Conservation (phyloP, 2,329 filamentous ascomycete genomes). For the Botrytis medusae region DNA sequence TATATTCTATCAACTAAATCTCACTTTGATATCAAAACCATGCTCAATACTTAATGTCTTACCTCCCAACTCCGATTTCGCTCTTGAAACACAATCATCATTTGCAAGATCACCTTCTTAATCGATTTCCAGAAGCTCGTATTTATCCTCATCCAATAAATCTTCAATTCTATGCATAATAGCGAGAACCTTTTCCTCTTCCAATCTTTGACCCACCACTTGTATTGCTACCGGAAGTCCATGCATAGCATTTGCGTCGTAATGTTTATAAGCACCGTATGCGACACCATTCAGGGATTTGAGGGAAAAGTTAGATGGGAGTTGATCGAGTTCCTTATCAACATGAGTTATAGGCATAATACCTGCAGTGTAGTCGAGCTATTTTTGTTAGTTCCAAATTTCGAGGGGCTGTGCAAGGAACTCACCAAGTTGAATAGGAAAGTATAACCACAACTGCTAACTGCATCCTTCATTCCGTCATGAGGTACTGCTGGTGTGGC, state of each 20-base stretch:
- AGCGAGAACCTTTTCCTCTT: constrained; percentile 41
- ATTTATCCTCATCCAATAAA: constrained; percentile 61
- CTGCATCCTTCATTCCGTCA: constrained; percentile 79
- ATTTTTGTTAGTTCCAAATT: constrained; percentile 3
- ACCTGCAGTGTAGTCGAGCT: constrained; percentile 83
- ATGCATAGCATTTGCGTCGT: constrained; percentile 79
- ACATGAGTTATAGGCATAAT: constrained; percentile 85
- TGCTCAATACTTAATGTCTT: not conserved
- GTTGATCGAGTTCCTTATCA: constrained; percentile 64
- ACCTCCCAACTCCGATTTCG: constrained; percentile 9
- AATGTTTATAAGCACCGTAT: constrained; percentile 79
- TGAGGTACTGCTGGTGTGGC: constrained; percentile 88
- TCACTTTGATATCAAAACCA: not conserved
- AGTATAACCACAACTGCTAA: constrained; percentile 87
- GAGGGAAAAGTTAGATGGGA: constrained; percentile 60
- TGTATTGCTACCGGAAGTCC: constrained; percentile 78
- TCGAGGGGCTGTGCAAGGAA: constrained; percentile 26
- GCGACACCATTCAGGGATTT: constrained; percentile 75
- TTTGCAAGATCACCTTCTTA: constrained; percentile 20
- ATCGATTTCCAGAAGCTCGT: constrained; percentile 48
- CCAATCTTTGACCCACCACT: constrained; percentile 38
- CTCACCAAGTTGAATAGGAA: constrained; percentile 86
- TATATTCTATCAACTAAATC: not conserved
- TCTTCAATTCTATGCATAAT: constrained; percentile 60
- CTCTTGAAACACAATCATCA: not conserved